Evolutionary conservation across 495 filamentous ascomycete genomes (phyloP), one percentile per base, ranked within the genome.

Genomic region (Thermothielavioides terrestris): DNA sequence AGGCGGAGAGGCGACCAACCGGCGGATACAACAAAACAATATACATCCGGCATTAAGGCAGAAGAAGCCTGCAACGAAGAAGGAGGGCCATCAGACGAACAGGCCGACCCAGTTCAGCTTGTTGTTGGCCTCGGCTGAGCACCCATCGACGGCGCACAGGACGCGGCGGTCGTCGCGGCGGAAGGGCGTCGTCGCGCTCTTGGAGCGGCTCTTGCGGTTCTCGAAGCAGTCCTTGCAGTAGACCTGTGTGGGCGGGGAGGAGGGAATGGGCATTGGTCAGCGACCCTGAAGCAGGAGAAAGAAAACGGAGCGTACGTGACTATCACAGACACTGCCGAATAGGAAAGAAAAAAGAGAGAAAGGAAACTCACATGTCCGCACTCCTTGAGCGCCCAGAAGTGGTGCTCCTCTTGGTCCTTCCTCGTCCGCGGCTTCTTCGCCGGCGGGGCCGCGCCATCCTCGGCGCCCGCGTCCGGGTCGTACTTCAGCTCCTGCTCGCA

Each of bases 361-460:
- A 32, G 31, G 35, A 14, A 26, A 60, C 71, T 61, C 53, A 75
- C 73, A 40, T 76, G 73, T 35, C 73, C 73, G 49, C 73, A 76
- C 4, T 62, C 61, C 54, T 73, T 75, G 25, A 76, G 60, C 0
- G 70, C 71, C 71, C 71, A 76, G 51, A 76, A 75, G 43, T 73
- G 64, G 41, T 76, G 71, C 49, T 74, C 70, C 30, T 68, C 71
- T 14, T 57, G 56, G 30, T 71, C 67, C 53, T 71, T 74, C 44
- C 59, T 64, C 4, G 59, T 64, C 10, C 66, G 57, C 8, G 57
- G 41, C 49, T 65, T 72, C 64, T 68, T 74, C 6, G 51, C 22
- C 0, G 69, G 60, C 14, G 58, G 61, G 1, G 51, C 20, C 15
- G 25, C 41, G 22, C n/a, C 43, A 17, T 55, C 39, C 6, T 57